These are phyloP conservation scores for Bonia amplexicaulis DNA, from an alignment of 176 grass and related monocot species.

Conservation along the genomic window DNA sequence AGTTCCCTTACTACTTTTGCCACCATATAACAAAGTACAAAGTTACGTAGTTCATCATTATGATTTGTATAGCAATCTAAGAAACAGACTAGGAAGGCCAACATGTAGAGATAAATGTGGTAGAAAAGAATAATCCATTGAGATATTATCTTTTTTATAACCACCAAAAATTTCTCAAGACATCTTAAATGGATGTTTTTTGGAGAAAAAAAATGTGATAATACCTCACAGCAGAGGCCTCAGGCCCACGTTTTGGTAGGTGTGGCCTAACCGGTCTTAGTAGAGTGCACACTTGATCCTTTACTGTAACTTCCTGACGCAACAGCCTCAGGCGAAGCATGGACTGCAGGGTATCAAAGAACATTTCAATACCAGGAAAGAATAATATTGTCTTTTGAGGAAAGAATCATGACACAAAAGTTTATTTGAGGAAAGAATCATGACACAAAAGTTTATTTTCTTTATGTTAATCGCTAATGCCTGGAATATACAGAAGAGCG, in stretches of 20 bases:
- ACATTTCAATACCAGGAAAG: conserved; percentile 19
- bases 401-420: conserved; percentile 17
- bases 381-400: conserved; percentile 10
- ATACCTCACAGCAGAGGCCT: conserved; percentile 54
- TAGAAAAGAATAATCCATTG: neutral
- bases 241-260: conserved; percentile 32
- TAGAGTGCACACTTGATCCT: conserved; percentile 41
- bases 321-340: conserved; percentile 76
- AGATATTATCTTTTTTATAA: neutral
- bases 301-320: conserved; percentile 43
- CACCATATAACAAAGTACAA: neutral
- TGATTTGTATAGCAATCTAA: conserved; percentile 3
- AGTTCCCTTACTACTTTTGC: neutral
- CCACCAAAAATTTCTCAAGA: neutral
- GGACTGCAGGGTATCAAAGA: conserved; percentile 54
- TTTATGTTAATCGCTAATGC: neutral
- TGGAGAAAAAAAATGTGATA: neutral
- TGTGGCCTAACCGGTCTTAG: conserved; percentile 35
- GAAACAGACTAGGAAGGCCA: neutral
- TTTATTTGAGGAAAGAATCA: conserved; percentile 14
- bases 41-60: neutral
- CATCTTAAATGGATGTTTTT: neutral
- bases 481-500: neutral
- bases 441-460: neutral
- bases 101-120: neutral